Percentiles rank a stretch among this genome's conserved stretches.
Conservation (phyloP, 257 asterid genomes). For the Rhazya stricta region DNA sequence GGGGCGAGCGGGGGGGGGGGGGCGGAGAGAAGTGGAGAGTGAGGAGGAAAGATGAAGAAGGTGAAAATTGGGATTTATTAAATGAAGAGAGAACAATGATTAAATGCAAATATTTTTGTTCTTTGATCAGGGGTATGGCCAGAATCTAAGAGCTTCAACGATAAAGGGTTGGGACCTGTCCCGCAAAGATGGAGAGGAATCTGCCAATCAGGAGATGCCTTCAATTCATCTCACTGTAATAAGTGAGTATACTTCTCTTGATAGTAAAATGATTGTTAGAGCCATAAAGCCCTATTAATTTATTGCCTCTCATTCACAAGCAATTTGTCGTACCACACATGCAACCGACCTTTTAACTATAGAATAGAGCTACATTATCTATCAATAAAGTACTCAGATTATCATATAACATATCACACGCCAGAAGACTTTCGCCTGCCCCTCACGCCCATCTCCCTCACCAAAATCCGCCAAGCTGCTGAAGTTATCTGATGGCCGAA, state of each 20-base stretch:
- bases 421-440: no score
- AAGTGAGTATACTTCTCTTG: slow-evolving; percentile 35
- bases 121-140: slow-evolving; percentile 76
- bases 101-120: neutral
- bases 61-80: neutral
- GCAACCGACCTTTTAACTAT: no score
- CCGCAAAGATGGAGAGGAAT: slow-evolving; percentile 82
- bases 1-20: neutral
- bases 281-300: no score
- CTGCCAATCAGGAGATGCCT: slow-evolving; percentile 68
- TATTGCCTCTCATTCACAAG: no score
- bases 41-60: neutral
- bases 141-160: slow-evolving; percentile 71
- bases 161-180: slow-evolving; percentile 56
- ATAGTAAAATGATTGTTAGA: neutral
- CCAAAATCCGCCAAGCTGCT: neutral
- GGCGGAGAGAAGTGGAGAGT: neutral
- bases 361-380: no score
- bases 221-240: slow-evolving; percentile 70
- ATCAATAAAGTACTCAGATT: no score
- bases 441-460: neutral
- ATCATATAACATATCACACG: no score
- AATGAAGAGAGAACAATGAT: neutral
- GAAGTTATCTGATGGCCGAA: neutral
- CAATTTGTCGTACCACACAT: no score